A percentile compares a stretch with the other conserved stretches of the same genome.
phyloP scores from a whole-genome alignment of 768 basidiomycete species.

The Pseudohyphozyma bogoriensis region DNA sequence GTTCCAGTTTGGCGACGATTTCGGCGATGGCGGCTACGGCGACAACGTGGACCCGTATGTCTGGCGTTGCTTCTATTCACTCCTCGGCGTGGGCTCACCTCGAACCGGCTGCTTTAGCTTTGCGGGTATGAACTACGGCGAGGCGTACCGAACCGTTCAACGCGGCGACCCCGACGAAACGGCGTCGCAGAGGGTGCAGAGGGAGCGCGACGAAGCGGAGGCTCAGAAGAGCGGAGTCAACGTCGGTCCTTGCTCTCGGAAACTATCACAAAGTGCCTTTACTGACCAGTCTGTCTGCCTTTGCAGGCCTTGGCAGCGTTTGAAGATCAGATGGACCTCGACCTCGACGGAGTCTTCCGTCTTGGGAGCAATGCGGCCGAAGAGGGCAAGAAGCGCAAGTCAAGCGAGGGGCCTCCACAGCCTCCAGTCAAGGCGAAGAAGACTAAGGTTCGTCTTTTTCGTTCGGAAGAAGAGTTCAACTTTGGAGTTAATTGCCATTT shows the following conservation, averaged over 20 bases:
- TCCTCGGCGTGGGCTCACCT: background rate
- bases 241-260: no score
- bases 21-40: background rate
- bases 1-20: background rate
- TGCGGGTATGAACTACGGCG: background rate
- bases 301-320: background rate
- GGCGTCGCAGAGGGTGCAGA: conserved; percentile 6
- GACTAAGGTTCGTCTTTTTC: background rate
- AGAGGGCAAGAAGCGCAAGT: background rate
- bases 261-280: no score
- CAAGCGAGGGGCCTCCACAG: background rate
- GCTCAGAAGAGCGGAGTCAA: no score
- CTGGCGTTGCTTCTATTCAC: background rate
- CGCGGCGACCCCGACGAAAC: conserved; percentile 16
- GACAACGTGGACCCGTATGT: conserved; percentile 7
- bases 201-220: no score
- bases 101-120: no score
- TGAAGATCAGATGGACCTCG: conserved; percentile 1
- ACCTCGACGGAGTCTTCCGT: background rate
- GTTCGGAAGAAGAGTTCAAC: no score
- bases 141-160: no score
- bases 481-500: no score
- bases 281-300: background rate
- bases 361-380: no score
- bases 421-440: conserved; percentile 4